Base-by-base conservation (phyloP, 768 basidiomycete species). In the Lentinula lateritia region DNA sequence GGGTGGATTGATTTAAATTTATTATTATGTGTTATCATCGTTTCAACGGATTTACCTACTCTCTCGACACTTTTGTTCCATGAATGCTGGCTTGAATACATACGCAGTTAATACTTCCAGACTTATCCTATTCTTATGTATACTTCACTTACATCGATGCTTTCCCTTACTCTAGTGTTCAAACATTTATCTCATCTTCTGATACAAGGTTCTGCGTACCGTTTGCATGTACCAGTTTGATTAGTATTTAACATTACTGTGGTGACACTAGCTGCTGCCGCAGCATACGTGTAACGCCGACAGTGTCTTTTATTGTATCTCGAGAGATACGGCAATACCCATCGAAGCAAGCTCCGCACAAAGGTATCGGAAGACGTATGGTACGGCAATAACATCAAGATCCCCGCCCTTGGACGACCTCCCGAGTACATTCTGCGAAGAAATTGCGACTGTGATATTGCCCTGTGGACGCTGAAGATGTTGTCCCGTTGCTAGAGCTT, bases 291-390 rank as follows among this genome's bases (percentile, higher is more conserved):
- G 20, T 5, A 43, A 36, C 28, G 16, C 34, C 0, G 55, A 62
- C 56, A 28, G 28, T 28, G 28, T 28, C 59, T 63, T 60, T 60
- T 43, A 50, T 55, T 73, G 82, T 57, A 95, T 84, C 70, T 91
- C 87, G 53, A 98, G 74, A 52, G 92, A 91, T 55, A 98, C 83
- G 39, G 90, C 86, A 67, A 99, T 98, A 50, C 97, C 96, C 96
- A 98, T 98, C 16, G 93, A 90, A n/a, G 95, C 95, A 66, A 99
- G 77, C 76, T 99, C 97, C 2, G 95, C 91, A 70, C 95, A 95
- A 10, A 98, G 81, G 76, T 95, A 93, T 53, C 93, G 82, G 75
- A 97, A 96, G 55, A 96, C 95, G 69, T 92, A 98, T 6, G 97
- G 97, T 20, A 99, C 84, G 12, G 96, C 96, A 57, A 99, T 87